Conservation (phyloP, 768 basidiomycete genomes). For the Floccularia luteovirens region DNA sequence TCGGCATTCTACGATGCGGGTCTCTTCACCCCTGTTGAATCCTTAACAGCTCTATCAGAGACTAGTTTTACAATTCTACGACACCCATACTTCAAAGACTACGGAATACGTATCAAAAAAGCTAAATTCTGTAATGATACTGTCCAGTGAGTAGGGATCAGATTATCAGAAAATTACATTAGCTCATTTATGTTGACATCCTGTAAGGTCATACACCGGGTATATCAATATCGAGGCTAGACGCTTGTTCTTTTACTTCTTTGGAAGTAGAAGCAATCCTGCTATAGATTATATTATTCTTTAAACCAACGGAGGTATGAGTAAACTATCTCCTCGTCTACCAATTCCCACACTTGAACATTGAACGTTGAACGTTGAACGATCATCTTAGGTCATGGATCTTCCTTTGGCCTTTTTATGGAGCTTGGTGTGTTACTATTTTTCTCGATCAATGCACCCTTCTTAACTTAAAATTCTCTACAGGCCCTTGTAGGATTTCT, state of each 20-base stretch:
- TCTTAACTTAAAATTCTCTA: neutral
- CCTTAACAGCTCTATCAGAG: neutral
- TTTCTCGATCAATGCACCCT: conserved; percentile 18
- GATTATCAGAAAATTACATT: neutral
- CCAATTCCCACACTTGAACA: neutral
- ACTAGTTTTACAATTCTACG: neutral
- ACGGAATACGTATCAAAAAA: conserved; percentile 1
- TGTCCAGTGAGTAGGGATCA: neutral
- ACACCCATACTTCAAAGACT: neutral
- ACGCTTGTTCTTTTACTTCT: conserved; percentile 73
- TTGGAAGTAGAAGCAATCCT: conserved; percentile 59
- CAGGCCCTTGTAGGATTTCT: conserved; percentile 64
- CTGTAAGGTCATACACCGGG: conserved; percentile 50
- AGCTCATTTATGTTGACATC: no score
- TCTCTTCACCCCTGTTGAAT: conserved; percentile 1
- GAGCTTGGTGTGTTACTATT: conserved; percentile 48
- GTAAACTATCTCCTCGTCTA: neutral
- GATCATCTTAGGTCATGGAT: conserved; percentile 25
- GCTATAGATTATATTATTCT: conserved; percentile 55
- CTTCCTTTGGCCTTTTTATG: conserved; percentile 62
- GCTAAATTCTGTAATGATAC: neutral
- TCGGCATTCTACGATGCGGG: no score
- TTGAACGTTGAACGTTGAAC: conserved; percentile 3
- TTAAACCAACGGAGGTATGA: conserved; percentile 40
- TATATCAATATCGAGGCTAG: conserved; percentile 60